These are phyloP conservation scores for Asterophora parasitica DNA, from an alignment of 768 basidiomycete species.

Conservation along the genomic window DNA sequence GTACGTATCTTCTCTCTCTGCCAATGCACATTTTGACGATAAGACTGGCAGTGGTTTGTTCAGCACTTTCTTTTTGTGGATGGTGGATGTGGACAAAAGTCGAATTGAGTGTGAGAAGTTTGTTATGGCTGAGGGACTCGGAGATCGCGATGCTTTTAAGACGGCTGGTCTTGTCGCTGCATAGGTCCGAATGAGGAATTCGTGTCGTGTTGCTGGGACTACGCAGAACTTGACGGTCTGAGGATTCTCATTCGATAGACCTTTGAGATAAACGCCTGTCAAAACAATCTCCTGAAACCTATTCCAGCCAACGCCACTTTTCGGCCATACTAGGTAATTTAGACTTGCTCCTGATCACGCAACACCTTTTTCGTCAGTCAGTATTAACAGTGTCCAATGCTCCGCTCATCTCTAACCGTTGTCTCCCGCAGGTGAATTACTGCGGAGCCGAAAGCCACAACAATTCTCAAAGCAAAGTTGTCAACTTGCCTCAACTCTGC, in stretches of 20 bases:
- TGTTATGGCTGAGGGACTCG: constrained; percentile 27
- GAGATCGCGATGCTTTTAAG: constrained; percentile 7
- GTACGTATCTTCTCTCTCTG: constrained; percentile 31
- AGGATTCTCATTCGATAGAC: constrained; percentile 5
- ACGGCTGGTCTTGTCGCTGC: constrained; percentile 2
- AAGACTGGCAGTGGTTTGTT: constrained; percentile 35
- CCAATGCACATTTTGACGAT: not conserved
- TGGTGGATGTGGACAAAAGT: constrained; percentile 64
- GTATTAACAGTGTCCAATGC: too few relatives aligned
- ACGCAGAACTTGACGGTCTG: not conserved
- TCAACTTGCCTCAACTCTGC: too few relatives aligned
- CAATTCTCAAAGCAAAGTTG: too few relatives aligned
- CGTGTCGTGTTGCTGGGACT: not conserved
- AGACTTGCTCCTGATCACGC: too few relatives aligned
- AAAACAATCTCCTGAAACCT: too few relatives aligned
- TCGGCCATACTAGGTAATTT: too few relatives aligned
- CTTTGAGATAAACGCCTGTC: too few relatives aligned
- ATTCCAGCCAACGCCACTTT: too few relatives aligned
- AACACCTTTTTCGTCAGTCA: too few relatives aligned
- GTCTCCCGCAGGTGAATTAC: too few relatives aligned
- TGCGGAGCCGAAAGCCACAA: too few relatives aligned
- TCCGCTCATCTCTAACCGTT: too few relatives aligned
- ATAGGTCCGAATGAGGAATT: not conserved
- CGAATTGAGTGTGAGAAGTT: constrained; percentile 60
- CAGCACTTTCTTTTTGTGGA: constrained; percentile 55